A percentile compares a stretch with the other conserved stretches of the same genome.
These are phyloP conservation scores for Solanum chacoense DNA, from an alignment of 305 asterid species.

Conservation along the genomic window DNA sequence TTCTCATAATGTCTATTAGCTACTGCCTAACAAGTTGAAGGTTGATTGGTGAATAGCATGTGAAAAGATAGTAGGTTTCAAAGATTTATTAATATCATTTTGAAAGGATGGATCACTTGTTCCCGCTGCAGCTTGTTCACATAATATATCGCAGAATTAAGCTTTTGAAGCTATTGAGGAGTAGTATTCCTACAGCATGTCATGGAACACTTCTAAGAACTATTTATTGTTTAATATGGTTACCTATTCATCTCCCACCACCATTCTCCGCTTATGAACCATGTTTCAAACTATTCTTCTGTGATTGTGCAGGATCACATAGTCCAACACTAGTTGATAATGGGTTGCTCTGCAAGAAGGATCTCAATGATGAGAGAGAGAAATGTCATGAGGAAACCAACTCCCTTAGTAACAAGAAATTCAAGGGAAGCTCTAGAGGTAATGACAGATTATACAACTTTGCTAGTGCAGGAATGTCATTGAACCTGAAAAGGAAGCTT, in stretches of 20 bases:
- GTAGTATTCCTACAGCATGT: not conserved
- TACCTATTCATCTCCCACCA: not conserved
- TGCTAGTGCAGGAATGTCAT: constrained; percentile 12
- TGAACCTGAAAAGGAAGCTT: constrained; percentile 36
- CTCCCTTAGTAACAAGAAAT: constrained; percentile 9
- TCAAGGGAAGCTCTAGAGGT: constrained; percentile 26
- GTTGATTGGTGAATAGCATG: not conserved
- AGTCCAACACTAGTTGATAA: constrained; percentile 13
- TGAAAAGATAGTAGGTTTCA: not conserved
- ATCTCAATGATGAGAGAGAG: constrained; percentile 16
- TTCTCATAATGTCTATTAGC: not conserved
- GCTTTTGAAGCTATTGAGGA: not conserved
- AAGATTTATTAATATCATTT: not conserved
- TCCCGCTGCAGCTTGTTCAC: not conserved
- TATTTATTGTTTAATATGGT: not conserved
- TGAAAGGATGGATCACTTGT: not conserved
- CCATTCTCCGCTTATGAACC: not conserved
- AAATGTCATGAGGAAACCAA: constrained; percentile 13
- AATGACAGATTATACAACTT: not conserved
- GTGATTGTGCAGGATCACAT: constrained; percentile 30
- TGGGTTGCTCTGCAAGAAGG: not conserved
- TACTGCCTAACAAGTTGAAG: not conserved
- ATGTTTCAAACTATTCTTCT: not conserved
- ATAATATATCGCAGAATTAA: not conserved
- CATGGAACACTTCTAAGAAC: not conserved